Evolutionary conservation across 495 filamentous ascomycete genomes (phyloP).

Genomic region (Penicillium paxilli): DNA sequence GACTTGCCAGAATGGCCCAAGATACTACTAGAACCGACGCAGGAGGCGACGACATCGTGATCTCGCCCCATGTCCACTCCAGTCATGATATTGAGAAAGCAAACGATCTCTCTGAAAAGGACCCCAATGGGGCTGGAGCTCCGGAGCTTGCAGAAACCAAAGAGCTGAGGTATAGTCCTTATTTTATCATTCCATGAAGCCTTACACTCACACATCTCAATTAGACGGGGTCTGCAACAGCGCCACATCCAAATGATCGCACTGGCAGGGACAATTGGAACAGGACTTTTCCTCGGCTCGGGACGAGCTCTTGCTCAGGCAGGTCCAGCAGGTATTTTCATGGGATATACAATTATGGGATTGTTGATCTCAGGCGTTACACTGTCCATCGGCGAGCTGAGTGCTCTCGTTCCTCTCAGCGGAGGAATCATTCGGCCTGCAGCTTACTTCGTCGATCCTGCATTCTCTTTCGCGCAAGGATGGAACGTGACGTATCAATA

Average conservation of each 20-base stretch:
- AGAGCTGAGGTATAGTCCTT: neutral
- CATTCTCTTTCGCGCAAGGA: constrained; percentile 28
- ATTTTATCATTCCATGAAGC: neutral
- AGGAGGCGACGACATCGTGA: neutral
- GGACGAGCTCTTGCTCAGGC: constrained; percentile 56
- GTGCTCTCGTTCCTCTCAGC: constrained; percentile 26
- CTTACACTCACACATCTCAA: neutral
- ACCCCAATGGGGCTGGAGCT: neutral
- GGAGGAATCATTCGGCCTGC: constrained; percentile 29
- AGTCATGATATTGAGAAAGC: neutral
- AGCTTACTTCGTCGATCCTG: constrained; percentile 31
- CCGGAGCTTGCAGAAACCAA: neutral
- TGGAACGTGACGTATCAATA: constrained; percentile 31
- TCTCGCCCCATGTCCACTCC: neutral
- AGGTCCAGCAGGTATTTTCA: constrained; percentile 55
- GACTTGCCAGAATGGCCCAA: neutral
- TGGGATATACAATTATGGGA: constrained; percentile 27
- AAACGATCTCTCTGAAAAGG: neutral
- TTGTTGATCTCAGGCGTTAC: constrained; percentile 21
- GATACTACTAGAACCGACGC: neutral
- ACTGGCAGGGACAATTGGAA: constrained; percentile 42
- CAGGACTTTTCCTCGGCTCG: constrained; percentile 36
- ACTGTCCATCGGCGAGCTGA: constrained; percentile 26
- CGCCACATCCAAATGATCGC: constrained; percentile 46
- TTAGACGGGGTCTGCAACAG: constrained; percentile 19